Conservation (phyloP, 2,329 filamentous ascomycete species). For the Proliferodiscus dingleyae region DNA sequence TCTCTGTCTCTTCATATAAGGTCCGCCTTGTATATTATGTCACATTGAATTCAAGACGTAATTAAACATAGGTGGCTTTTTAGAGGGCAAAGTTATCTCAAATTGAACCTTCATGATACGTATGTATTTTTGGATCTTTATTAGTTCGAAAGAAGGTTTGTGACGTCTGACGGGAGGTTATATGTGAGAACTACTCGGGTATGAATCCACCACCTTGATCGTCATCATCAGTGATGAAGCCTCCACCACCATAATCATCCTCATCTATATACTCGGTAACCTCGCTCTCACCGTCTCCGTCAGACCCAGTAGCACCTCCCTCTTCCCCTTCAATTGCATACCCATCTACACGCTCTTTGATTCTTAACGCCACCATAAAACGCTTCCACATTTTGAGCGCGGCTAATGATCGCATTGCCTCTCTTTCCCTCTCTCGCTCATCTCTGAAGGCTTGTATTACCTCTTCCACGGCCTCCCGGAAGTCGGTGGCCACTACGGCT, state of each 20-base stretch:
- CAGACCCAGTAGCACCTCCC: constrained; percentile 43
- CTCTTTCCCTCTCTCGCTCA: constrained; percentile 57
- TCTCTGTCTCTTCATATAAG: no score
- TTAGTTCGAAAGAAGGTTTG: no score
- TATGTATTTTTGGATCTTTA: no score
- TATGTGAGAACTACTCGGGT: neutral
- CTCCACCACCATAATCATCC: constrained; percentile 40
- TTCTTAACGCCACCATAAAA: constrained; percentile 69
- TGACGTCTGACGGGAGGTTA: no score
- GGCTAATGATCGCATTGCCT: constrained; percentile 55
- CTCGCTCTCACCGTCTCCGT: constrained; percentile 59
- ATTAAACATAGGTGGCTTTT: no score
- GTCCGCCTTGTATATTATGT: no score
- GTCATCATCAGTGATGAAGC: constrained; percentile 34
- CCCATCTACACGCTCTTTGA: constrained; percentile 28
- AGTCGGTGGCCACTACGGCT: constrained; percentile 68
- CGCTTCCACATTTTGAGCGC: constrained; percentile 68
- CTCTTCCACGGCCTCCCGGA: constrained; percentile 64
- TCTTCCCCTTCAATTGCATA: constrained; percentile 25
- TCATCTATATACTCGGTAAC: constrained; percentile 31
- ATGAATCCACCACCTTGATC: neutral
- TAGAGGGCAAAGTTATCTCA: no score
- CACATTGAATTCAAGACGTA: no score
- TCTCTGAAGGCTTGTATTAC: constrained; percentile 65
- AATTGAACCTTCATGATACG: no score